Evolutionary conservation across 305 asterid species (phyloP), one percentile per base, ranked within the genome.

Genomic region (Fraxinus ornus): DNA sequence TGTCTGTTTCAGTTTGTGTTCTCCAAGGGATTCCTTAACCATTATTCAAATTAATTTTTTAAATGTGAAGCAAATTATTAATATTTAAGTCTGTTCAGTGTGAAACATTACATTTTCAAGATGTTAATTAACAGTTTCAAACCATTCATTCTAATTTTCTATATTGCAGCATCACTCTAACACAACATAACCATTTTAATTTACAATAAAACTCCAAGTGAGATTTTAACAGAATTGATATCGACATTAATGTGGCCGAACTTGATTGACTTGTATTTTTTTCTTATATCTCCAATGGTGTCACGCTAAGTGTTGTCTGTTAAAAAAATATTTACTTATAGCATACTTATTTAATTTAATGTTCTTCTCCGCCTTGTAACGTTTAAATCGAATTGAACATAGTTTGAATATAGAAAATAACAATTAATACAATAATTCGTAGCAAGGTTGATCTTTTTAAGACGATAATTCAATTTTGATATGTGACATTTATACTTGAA

Each of bases 21-120:
- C 77, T 70, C 71, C 87, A 62, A 84, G 79, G 84, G 79, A n/a
- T 77, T 74, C 28, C 22, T 60, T 60, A 3, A n/a, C 4, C 8
- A 7, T 21, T 60, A 41, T 2, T 19, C 28, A 21, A 37, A 7
- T 37, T 37, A 37, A 37, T 8, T 0, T 1, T 7, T 37, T 37
- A 37, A 37, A 41, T 41, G 15, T 41, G 17, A 10, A 41, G 52
- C 17, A 41, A 41, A 41, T 41, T 41, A 9, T 41, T 41, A 2
- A 41, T 9, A 41, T n/a, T 2, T 2, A 41, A 41, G 4, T 10
- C 17, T 2, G 52, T 39, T 41, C 17, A 10, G 52, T 17, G 3
- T 9, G 17, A 9, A 41, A 41, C 15, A 41, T 37, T 2, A 41
- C 13, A 41, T 41, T 41, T 9, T 41, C 52, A 10, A 2, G 17